Evolutionary conservation across 2,329 filamentous ascomycete genomes (phyloP).

Genomic region (Ophiostoma himal-ulmi): DNA sequence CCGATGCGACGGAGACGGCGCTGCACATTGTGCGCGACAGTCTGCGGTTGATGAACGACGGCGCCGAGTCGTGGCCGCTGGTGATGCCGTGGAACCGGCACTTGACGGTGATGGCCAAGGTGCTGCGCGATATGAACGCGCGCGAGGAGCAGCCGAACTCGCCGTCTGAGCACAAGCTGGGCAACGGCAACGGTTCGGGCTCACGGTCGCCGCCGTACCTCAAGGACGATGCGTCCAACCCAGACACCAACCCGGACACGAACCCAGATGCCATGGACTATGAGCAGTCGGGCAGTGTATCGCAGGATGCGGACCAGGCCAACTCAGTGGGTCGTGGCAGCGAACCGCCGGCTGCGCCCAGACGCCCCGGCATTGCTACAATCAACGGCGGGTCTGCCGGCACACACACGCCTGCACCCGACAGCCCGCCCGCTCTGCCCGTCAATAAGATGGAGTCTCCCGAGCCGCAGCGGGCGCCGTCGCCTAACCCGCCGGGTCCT

Average conservation of each 20-base stretch:
- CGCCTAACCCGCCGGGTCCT: constrained; percentile 28
- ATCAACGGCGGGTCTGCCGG: constrained; percentile 53
- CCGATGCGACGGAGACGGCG: constrained; percentile 52
- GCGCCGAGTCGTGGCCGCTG: constrained; percentile 54
- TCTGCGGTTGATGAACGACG: constrained; percentile 53
- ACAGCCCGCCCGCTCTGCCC: constrained; percentile 36
- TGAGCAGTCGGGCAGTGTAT: constrained; percentile 40
- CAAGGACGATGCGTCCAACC: constrained; percentile 54
- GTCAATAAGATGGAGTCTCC: constrained; percentile 34
- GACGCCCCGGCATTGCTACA: constrained; percentile 51
- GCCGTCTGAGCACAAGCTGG: constrained; percentile 33
- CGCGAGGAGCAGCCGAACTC: constrained; percentile 31
- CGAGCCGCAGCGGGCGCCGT: constrained; percentile 28
- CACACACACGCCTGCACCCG: constrained; percentile 43
- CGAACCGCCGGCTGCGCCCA: constrained; percentile 45
- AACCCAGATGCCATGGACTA: constrained; percentile 55
- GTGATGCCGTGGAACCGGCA: constrained; percentile 56
- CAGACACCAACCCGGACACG: constrained; percentile 49
- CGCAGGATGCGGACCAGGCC: constrained; percentile 32
- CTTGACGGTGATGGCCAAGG: constrained; percentile 56
- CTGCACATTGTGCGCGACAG: constrained; percentile 53
- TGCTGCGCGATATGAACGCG: constrained; percentile 49
- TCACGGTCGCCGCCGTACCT: constrained; percentile 35
- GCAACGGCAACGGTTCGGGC: not conserved
- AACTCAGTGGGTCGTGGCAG: constrained; percentile 44